Evolutionary conservation across 257 asterid genomes (phyloP).

Genomic region (Solanum sitiens): DNA sequence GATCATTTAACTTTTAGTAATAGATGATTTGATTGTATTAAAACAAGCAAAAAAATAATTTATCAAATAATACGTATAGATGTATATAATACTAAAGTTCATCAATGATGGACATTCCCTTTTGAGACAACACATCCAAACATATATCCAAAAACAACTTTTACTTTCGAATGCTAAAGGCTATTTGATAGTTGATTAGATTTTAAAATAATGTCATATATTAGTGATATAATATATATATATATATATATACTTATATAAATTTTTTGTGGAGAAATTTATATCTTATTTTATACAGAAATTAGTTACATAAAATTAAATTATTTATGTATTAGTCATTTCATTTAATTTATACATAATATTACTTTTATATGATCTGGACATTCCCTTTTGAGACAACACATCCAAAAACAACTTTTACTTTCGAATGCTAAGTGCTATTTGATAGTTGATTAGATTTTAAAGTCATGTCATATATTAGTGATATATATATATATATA

Average conservation of each 20-base stretch:
- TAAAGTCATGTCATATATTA: too few species aligned
- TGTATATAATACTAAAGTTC: not conserved
- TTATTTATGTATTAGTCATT: too few species aligned
- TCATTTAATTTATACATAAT: too few species aligned
- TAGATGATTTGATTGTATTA: not conserved
- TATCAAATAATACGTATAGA: not conserved
- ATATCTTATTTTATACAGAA: too few species aligned
- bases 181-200: not conserved
- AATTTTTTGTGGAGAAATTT: too few species aligned
- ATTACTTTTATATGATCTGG: not conserved
- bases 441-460: not conserved
- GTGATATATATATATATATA: too few species aligned
- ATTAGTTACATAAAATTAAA: too few species aligned
- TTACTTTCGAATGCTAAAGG: not conserved
- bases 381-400: not conserved
- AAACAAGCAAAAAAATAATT: not conserved
- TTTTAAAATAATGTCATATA: too few species aligned
- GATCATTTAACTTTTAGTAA: not conserved
- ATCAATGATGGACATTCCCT: not conserved
- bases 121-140: not conserved
- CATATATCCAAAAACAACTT: not conserved
- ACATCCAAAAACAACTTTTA: not conserved
- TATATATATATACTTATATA: too few species aligned
- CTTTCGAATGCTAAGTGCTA: not conserved
- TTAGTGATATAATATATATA: too few species aligned